Evolutionary conservation across 2,329 filamentous ascomycete species (phyloP), one percentile per base, ranked within the genome.

Genomic region (Cercospora sp.): DNA sequence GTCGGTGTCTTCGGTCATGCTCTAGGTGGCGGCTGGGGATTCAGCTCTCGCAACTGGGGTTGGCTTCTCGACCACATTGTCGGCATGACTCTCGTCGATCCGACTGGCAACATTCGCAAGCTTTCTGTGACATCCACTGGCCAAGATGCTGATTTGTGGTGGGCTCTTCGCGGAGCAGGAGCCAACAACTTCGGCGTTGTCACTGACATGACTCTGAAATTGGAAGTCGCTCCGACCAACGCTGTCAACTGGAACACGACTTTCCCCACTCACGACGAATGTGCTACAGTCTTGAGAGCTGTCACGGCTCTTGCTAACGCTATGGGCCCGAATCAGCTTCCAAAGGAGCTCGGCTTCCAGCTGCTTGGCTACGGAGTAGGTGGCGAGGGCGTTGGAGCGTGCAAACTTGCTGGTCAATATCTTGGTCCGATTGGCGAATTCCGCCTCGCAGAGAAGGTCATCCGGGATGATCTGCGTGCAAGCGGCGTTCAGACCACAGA

Each of bases 151-250:
- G 70, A 70, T 9, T n/a, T 71, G 9, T 71, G 70, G 70, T 71
- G 68, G 66, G 68, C 61, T n/a, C 53, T 69, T 40, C 61, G 70
- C 5, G 70, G 70, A 18, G 66, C 70, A 28, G 68, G 70, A 7
- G 63, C 70, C 6, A 71, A 70, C 60, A 70, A 71, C 18, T 70
- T 71, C 45, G 70, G 70, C 9, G 66, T 69, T 3, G 66, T 71
- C 3, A 69, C 68, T 3, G 40, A 32, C 43, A 43, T 69, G 26
- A 67, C 66, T 2, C 66, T 71, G 16, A 28, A 40, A 3, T 40
- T 70, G 8, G 37, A 43, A 28, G 61, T 65, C 21, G 68, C 68
- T 16, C 70, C 70, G 2, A 13, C 24, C 16, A 63, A 66, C 60
- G 34, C 66, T 21, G 59, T 71, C 13, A 70, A 71, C 58, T 70